A percentile compares a stretch with the other conserved stretches of the same genome.
Evolutionary conservation across 78 protist species (phyloP).

Genomic region (Dictyostelium intermedium): DNA sequence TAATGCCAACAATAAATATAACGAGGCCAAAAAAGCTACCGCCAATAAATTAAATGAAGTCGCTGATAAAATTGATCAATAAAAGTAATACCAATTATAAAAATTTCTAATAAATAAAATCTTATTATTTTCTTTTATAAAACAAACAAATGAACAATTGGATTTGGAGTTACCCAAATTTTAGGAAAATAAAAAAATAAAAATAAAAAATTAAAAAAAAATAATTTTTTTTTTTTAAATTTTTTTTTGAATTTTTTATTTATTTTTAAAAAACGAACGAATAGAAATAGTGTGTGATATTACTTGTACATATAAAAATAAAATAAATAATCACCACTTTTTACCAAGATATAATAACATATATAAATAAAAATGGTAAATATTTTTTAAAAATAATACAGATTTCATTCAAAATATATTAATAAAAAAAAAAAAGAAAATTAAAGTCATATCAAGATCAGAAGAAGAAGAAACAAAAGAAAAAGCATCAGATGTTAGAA

Average conservation of each 20-base stretch:
- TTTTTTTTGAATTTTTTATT: no score
- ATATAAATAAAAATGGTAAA: not conserved
- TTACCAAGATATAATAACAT: not conserved
- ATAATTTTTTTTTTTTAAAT: no score
- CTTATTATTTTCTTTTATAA: no score
- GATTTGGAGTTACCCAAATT: no score
- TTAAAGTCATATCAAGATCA: slow-evolving; percentile 88
- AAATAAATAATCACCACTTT: not conserved
- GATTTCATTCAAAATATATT: not conserved
- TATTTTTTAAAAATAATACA: no score
- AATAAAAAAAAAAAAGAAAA: slow-evolving; percentile 59
- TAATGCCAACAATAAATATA: not conserved
- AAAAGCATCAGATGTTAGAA: slow-evolving; percentile 44
- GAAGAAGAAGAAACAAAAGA: slow-evolving; percentile 70
- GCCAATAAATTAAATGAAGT: not conserved
- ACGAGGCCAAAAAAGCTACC: not conserved
- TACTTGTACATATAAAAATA: not conserved
- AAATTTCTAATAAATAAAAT: no score
- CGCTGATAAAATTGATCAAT: not conserved
- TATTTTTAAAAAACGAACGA: not conserved
- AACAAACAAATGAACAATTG: no score
- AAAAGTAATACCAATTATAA: no score
- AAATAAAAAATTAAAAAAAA: no score
- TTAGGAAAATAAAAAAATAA: no score
- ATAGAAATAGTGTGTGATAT: not conserved